Conservation (phyloP, 163 green algal genomes). For the Trebouxiophyceae sp. region DNA sequence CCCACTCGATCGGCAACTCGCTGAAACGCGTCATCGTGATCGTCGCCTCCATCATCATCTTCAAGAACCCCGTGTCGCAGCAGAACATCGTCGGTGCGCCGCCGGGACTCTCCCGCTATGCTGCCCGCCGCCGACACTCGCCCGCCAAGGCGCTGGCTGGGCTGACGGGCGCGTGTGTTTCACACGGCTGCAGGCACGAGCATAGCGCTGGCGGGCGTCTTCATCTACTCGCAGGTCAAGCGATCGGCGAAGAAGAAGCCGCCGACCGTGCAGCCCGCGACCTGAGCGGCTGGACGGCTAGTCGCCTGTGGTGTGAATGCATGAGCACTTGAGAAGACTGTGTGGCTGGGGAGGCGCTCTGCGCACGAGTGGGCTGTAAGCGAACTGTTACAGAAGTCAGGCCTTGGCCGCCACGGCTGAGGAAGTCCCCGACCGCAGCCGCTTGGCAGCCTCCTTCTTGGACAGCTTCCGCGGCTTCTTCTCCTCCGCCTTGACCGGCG, state of each 20-base stretch:
- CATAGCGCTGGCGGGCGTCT: slow-evolving; percentile 71
- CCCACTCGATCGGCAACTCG: slow-evolving; percentile 96
- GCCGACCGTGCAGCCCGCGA: not conserved
- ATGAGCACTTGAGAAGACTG: no score
- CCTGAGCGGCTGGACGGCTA: no score
- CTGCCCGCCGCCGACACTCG: no score
- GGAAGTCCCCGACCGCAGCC: slow-evolving; percentile 58
- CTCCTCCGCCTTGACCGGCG: slow-evolving; percentile 71
- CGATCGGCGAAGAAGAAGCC: slow-evolving; percentile 3
- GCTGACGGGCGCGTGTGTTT: no score
- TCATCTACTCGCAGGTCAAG: slow-evolving; percentile 74
- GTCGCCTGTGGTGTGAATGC: no score
- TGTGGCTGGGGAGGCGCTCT: no score
- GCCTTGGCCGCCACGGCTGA: not conserved
- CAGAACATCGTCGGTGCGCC: slow-evolving; percentile 75
- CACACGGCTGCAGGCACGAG: slow-evolving; percentile 63
- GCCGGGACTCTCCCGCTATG: no score
- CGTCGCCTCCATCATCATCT: slow-evolving; percentile 83
- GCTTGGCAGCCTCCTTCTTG: slow-evolving; percentile 56
- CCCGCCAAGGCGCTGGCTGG: no score
- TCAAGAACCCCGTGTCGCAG: slow-evolving; percentile 79
- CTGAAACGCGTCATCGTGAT: slow-evolving; percentile 97
- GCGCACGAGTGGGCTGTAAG: no score
- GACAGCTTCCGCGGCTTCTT: slow-evolving; percentile 50
- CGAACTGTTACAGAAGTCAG: no score